Evolutionary conservation across 352 stramenopile genomes (phyloP).

Genomic region (Aphanomyces stellatus): DNA sequence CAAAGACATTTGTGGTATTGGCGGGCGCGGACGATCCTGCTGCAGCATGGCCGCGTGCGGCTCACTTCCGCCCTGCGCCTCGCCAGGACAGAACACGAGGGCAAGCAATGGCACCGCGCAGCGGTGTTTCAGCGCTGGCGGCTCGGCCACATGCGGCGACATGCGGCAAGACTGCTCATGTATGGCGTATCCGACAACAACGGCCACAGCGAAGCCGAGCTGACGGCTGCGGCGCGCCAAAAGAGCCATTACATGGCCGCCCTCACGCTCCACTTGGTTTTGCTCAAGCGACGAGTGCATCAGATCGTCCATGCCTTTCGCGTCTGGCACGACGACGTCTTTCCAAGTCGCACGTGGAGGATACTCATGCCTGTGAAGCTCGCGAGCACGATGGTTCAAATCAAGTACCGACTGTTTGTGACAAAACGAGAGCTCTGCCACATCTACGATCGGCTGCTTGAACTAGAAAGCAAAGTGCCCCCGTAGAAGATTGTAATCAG

Average conservation of each 20-base stretch:
- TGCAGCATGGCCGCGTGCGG: too few relatives aligned
- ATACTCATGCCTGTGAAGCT: background rate
- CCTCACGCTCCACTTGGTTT: background rate
- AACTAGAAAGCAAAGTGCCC: background rate
- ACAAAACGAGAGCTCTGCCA: background rate
- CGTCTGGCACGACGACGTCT: background rate
- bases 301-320: background rate
- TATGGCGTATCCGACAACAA: too few relatives aligned
- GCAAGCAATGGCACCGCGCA: too few relatives aligned
- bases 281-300: background rate
- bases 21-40: too few relatives aligned
- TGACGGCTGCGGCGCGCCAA: background rate
- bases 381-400: background rate
- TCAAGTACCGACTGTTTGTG: background rate
- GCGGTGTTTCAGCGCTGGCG: too few relatives aligned
- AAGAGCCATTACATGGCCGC: background rate
- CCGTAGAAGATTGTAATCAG: too few relatives aligned
- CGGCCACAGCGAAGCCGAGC: background rate
- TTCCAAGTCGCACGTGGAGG: background rate
- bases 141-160: too few relatives aligned
- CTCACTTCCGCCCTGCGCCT: too few relatives aligned
- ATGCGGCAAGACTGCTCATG: too few relatives aligned
- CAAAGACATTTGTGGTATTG: too few relatives aligned
- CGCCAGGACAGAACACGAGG: too few relatives aligned
- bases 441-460: background rate